These are phyloP conservation scores for Ceratobasidium sp. DNA, from an alignment of 1,284 basidiomycete species.

Conservation along the genomic window DNA sequence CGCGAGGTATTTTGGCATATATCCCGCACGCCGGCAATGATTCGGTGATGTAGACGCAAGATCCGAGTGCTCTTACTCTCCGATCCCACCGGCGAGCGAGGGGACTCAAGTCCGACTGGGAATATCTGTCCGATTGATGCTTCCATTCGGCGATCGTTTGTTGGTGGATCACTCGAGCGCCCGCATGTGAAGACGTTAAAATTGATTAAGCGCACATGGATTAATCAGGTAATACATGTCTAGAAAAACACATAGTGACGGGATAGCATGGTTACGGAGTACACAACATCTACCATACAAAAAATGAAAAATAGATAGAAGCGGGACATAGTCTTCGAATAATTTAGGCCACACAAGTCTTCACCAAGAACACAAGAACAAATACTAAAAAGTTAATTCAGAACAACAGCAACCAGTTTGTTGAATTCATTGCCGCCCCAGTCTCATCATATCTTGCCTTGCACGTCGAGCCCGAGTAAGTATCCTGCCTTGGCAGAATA, in stretches of 20 bases:
- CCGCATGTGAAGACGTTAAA: not conserved
- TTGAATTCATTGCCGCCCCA: slow-evolving; percentile 29
- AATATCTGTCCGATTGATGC: not conserved
- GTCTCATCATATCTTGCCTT: slow-evolving; percentile 39
- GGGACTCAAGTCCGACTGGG: not conserved
- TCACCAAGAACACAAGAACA: not conserved
- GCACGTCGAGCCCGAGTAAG: slow-evolving; percentile 27
- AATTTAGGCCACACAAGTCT: slow-evolving; percentile 7
- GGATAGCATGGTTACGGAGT: slow-evolving; percentile 19
- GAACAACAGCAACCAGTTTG: not conserved
- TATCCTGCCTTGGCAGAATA: slow-evolving; percentile 31
- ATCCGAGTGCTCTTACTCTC: not conserved
- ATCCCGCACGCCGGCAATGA: no score
- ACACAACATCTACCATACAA: slow-evolving; percentile 22
- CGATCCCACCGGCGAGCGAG: not conserved
- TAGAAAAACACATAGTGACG: not conserved
- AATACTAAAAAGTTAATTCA: slow-evolving; percentile 4
- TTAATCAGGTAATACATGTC: slow-evolving; percentile 10
- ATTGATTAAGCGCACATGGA: slow-evolving; percentile 11
- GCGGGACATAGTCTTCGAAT: slow-evolving; percentile 11
- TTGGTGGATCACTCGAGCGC: slow-evolving; percentile 7
- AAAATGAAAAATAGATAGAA: slow-evolving; percentile 1
- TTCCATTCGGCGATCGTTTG: not conserved
- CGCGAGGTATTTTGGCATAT: no score
- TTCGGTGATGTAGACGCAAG: no score